Evolutionary conservation across 1,284 basidiomycete genomes (phyloP).

Genomic region (Meira miltonrushii): DNA sequence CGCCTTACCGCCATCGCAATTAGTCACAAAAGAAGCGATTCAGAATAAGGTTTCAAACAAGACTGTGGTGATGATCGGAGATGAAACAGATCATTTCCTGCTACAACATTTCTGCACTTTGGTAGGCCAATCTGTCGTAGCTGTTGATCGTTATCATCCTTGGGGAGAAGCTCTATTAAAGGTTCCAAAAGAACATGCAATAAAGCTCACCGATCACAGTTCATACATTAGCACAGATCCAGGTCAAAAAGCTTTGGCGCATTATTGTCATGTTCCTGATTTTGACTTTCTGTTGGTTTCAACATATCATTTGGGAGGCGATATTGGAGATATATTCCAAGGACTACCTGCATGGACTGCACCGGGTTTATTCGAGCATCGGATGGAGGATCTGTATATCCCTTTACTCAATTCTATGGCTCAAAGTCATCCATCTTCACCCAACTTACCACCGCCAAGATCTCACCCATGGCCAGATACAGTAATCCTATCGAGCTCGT

Average conservation of each 20-base stretch:
- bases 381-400: slow-evolving; percentile 46
- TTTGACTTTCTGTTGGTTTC: slow-evolving; percentile 53
- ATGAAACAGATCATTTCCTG: slow-evolving; percentile 52
- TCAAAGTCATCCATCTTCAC: slow-evolving; percentile 13
- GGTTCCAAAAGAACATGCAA: slow-evolving; percentile 27
- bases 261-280: slow-evolving; percentile 53
- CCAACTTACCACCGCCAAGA: slow-evolving; percentile 30
- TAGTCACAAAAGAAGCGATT: neutral
- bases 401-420: slow-evolving; percentile 40
- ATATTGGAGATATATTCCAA: slow-evolving; percentile 51
- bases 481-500: slow-evolving; percentile 50
- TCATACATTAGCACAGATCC: neutral
- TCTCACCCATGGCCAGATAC: slow-evolving; percentile 47
- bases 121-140: slow-evolving; percentile 44
- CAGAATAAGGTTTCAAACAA: slow-evolving; percentile 46
- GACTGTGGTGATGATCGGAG: slow-evolving; percentile 54
- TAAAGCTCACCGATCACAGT: slow-evolving; percentile 12
- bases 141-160: slow-evolving; percentile 47
- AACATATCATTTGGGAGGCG: slow-evolving; percentile 53
- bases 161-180: slow-evolving; percentile 37
- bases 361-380: slow-evolving; percentile 52
- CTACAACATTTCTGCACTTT: slow-evolving; percentile 53
- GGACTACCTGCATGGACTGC: slow-evolving; percentile 47
- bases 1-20: neutral
- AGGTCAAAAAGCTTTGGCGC: slow-evolving; percentile 47